Base-by-base conservation (phyloP, 2,329 filamentous ascomycete species). In the Pseudogymnoascus sp. region DNA sequence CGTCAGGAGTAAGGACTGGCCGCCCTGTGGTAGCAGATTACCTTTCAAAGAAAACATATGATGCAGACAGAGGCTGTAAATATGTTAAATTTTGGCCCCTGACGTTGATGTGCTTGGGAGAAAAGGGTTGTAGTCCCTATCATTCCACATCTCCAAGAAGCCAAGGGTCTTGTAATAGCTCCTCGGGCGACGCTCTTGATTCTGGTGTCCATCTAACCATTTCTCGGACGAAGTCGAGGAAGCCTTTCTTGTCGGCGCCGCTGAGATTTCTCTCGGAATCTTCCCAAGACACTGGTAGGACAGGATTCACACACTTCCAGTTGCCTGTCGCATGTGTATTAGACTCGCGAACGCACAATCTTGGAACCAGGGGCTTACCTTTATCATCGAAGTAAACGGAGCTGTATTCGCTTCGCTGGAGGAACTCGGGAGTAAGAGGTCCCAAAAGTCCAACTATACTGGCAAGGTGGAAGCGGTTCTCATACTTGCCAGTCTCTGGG, bases 371-470 rank as follows among this genome's bases (percentile, higher is more conserved):
- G 65, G 37, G 65, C 65, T 65, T 69, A 68, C 69, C 69, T 66
- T 42, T 62, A 42, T 68, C 66, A 66, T 70, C 67, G 42, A 70
- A 72, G 65, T 67, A 70, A 11, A 68, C 66, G n/a, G 66, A 65
- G 62, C 66, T 67, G 38, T 42, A 64, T 49, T 67, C 63, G 59
- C 67, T 68, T 63, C 64, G 65, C 66, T 71, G 64, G 36, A 72
- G 66, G 18, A 71, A 69, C 46, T 71, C 68, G 25, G 68, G 59
- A 40, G 68, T 68, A 63, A 69, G 69, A 65, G 68, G 67, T 56
- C 70, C 70, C 34, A 70, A 64, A 64, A 71, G 53, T 46, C 66
- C 68, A 63, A 72, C 65, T 63, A 69, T 69, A 60, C 65, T 66
- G 46, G 70, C 70, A 65, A 72, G 67, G 37, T 71, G 68, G 59